These are phyloP conservation scores for Teratosphaeria nubilosa DNA, from an alignment of 2,329 filamentous ascomycete species.

Conservation along the genomic window DNA sequence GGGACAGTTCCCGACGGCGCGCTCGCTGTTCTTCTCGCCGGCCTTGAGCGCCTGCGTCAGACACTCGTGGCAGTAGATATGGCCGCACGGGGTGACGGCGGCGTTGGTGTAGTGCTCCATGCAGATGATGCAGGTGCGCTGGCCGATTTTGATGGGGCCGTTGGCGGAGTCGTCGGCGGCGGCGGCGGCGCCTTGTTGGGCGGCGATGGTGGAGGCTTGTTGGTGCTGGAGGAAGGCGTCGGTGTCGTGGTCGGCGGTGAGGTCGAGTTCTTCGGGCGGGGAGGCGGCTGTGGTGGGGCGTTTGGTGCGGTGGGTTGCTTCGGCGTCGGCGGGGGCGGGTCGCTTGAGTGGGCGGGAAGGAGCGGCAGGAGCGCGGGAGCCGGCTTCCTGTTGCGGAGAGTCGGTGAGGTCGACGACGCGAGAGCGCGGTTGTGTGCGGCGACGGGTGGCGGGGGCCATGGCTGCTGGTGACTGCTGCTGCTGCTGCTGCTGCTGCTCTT, in stretches of 20 bases:
- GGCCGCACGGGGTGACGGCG: slow-evolving; percentile 51
- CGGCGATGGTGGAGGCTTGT: slow-evolving; percentile 14
- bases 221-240: slow-evolving; percentile 27
- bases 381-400: neutral
- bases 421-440: neutral
- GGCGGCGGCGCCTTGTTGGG: slow-evolving; percentile 12
- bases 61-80: slow-evolving; percentile 55
- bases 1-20: slow-evolving; percentile 37
- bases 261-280: slow-evolving; percentile 6
- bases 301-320: neutral
- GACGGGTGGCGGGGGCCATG: neutral
- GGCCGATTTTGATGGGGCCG: slow-evolving; percentile 26
- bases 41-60: slow-evolving; percentile 50
- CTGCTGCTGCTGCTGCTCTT: neutral
- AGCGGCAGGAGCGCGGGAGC: neutral
- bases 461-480: neutral
- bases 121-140: slow-evolving; percentile 52
- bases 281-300: neutral
- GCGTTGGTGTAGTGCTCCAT: slow-evolving; percentile 52
- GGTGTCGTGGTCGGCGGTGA: slow-evolving; percentile 13
- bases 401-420: neutral
- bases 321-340: neutral
- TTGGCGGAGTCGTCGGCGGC: slow-evolving; percentile 12
- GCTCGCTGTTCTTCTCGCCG: slow-evolving; percentile 40
- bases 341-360: neutral